Evolutionary conservation across 1,284 basidiomycete genomes (phyloP).

Genomic region (Leccinum fallax): DNA sequence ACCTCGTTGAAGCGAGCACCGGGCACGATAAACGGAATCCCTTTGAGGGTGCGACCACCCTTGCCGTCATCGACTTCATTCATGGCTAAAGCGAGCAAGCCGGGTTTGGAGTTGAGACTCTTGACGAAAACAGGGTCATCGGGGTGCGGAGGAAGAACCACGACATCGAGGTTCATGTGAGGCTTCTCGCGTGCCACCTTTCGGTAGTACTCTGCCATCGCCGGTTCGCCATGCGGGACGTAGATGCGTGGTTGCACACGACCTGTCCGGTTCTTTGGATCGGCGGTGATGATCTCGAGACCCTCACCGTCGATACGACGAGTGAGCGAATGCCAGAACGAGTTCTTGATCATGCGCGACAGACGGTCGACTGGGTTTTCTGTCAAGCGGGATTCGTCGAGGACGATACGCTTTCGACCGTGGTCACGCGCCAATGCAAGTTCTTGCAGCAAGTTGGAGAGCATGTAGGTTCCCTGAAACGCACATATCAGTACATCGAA

Average conservation of each 20-base stretch:
- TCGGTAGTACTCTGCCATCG: slow-evolving; percentile 93
- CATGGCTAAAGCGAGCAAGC: slow-evolving; percentile 95
- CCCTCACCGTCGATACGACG: slow-evolving; percentile 97
- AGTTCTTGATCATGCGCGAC: slow-evolving; percentile 97
- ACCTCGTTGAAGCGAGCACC: slow-evolving; percentile 99
- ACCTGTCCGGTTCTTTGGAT: slow-evolving; percentile 94
- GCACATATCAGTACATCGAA: slow-evolving; percentile 9
- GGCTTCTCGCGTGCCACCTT: slow-evolving; percentile 82
- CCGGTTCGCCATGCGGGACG: slow-evolving; percentile 88
- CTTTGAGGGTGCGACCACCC: slow-evolving; percentile 82
- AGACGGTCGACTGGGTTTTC: slow-evolving; percentile 98
- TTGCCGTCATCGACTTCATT: slow-evolving; percentile 83
- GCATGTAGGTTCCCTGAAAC: slow-evolving; percentile 93
- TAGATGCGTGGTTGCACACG: slow-evolving; percentile 91
- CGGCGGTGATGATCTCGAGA: slow-evolving; percentile 93
- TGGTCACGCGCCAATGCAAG: slow-evolving; percentile 96
- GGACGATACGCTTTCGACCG: slow-evolving; percentile 92
- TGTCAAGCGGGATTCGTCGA: slow-evolving; percentile 94
- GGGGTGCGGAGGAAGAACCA: slow-evolving; percentile 82
- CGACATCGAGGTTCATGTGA: slow-evolving; percentile 89
- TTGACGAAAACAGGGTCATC: slow-evolving; percentile 91
- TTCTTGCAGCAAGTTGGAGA: slow-evolving; percentile 98
- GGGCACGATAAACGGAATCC: slow-evolving; percentile 95
- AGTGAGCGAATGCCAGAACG: slow-evolving; percentile 98
- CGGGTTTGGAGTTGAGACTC: slow-evolving; percentile 91